Evolutionary conservation across 306 rosid species (phyloP), one percentile per base, ranked within the genome.

Genomic region (Biancaea sappan): DNA sequence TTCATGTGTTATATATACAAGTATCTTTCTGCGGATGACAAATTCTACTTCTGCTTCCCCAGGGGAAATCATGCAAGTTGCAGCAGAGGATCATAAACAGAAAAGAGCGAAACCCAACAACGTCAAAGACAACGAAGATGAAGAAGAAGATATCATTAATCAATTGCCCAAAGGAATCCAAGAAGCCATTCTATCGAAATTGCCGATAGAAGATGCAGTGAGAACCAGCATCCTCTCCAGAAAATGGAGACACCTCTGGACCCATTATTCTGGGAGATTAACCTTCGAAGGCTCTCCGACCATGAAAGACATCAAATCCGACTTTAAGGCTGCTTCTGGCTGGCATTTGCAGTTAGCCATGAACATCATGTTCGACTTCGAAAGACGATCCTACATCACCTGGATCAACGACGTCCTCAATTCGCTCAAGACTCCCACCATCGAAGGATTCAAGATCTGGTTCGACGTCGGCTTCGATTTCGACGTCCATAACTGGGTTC

Each of bases 141-240:
- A 38, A 9, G 77, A 81, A 71, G 77, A 76, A 29, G 79, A 82
- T 51, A 28, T 66, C 11, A 83, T 83, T 37, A 70, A 75, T 51
- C 86, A 74, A 56, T 64, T 79, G 11, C 86, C 80, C 47, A 78
- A 75, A n/a, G 86, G 78, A 79, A 70, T 75, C 50, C 78, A 77
- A 31, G 28, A 11, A 71, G 46, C 54, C 18, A 79, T 79, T 64
- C 65, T 83, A 64, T 71, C 81, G 9, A 83, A 79, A 57, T 65
- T 79, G 51, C 51, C 72, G 34, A 73, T 82, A 52, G 65, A 52
- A 14, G 85, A 77, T 60, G 85, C 80, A 32, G 85, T 34, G 15
- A 77, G 64, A 66, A 77, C 85, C 61, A 67, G 80, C 70, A 73
- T 82, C 32, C 82, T 82, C 64, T 82, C 85, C 35, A 67, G 35